These are phyloP conservation scores for Calycina herbarum DNA, from an alignment of 2,329 filamentous ascomycete genomes.

Conservation along the genomic window DNA sequence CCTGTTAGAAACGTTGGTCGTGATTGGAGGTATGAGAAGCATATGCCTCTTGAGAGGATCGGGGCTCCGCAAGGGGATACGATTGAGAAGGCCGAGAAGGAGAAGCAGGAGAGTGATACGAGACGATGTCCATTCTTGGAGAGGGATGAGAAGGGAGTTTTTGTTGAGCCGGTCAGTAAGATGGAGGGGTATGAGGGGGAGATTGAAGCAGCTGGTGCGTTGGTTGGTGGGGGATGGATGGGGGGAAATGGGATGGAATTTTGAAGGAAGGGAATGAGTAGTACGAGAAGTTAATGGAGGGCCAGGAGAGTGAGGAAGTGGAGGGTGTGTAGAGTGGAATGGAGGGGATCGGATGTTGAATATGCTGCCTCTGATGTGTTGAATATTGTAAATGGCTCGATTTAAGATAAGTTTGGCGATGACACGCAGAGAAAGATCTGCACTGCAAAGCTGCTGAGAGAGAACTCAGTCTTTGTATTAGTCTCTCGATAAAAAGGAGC, in stretches of 20 bases:
- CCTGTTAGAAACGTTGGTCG: background rate
- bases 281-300: background rate
- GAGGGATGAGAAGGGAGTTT: background rate
- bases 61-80: background rate
- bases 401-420: too few relatives aligned
- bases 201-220: background rate
- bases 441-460: too few relatives aligned
- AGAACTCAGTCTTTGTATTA: too few relatives aligned
- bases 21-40: background rate
- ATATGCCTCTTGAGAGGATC: background rate
- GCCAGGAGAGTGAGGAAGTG: background rate
- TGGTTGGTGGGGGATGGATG: background rate
- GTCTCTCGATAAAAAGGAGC: too few relatives aligned
- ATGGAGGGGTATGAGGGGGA: background rate
- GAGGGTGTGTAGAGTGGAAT: background rate
- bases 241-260: background rate
- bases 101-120: background rate
- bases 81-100: background rate
- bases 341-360: background rate
- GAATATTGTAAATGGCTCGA: too few relatives aligned
- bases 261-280: background rate
- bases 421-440: too few relatives aligned
- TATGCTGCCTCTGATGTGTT: too few relatives aligned
- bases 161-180: background rate
- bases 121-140: background rate